Evolutionary conservation across 441 rosid genomes (phyloP), one percentile per base, ranked within the genome.

Genomic region (Pelargonium citronellum): DNA sequence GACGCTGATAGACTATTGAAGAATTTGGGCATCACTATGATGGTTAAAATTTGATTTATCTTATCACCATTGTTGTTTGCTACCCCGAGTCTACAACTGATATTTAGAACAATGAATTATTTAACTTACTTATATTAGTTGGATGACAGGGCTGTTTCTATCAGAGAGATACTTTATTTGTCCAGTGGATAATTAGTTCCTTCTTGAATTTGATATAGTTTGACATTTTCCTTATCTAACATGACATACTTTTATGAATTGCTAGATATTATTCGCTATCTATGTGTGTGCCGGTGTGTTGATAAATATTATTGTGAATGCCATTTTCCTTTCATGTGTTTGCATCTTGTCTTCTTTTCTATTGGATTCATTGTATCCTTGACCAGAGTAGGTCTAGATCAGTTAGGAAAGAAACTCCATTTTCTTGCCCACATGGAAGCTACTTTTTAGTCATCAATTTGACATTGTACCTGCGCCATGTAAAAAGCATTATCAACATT

Each of bases 11-110:
- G 12, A 43, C 3, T 43, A 8, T 9, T 43, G 47, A 43, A 43
- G 46, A 43, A 43, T 43, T 43, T 43, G 47, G 47, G 12, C 13
- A 43, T 43, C 47, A 43, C 47, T 43, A 8, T 43, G 47, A 43
- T 43, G 47, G 7, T 41, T 41, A 41, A 41, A 41, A 41, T 41
- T 41, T 41, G 44, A 41, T 41, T 47, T 11, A 51, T 16, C 16
- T 53, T 53, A 53, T 15, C 60, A 53, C 15, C 60, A 53, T 17
- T 53, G 60, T 53, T 53, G 60, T 53, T 53, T 53, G 20, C 60
- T 53, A 53, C 47, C 47, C 47, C 47, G 47, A 43, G 47, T 43
- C 47, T 2, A 43, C 47, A 43, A 43, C 47, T 43, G 47, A 43
- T 43, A 9, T 43, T 43, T 43, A 43, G 47, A 10, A 43, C 47